These are phyloP conservation scores for Colletotrichum musae DNA, from an alignment of 2,329 filamentous ascomycete species.

Conservation along the genomic window DNA sequence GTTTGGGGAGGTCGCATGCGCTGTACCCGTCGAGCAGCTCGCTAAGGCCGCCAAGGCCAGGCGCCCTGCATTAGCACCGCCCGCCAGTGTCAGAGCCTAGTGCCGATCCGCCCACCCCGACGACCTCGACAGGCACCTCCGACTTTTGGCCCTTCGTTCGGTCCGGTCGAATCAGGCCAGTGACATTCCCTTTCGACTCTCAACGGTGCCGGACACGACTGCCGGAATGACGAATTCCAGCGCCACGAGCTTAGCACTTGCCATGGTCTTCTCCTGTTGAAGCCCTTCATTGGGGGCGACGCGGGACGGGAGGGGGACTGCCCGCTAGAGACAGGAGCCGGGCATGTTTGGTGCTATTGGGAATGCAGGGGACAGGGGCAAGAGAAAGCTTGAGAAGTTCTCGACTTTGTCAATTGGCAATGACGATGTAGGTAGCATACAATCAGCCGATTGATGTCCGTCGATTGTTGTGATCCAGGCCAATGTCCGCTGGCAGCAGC, in stretches of 20 bases:
- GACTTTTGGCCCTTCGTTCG: constrained; percentile 10
- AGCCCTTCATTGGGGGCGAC: constrained; percentile 6
- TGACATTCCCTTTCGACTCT: constrained; percentile 20
- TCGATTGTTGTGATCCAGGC: constrained; percentile 22
- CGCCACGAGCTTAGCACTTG: constrained; percentile 13
- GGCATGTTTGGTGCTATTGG: constrained; percentile 5
- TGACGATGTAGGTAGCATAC: not conserved
- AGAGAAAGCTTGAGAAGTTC: constrained; percentile 8
- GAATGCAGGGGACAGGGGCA: constrained; percentile 26
- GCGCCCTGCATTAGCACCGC: constrained; percentile 39
- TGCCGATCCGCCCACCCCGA: constrained; percentile 27
- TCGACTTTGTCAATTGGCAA: not conserved
- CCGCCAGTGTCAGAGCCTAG: constrained; percentile 35
- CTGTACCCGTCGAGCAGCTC: constrained; percentile 32
- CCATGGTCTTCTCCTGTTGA: not conserved
- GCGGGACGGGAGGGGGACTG: constrained; percentile 23
- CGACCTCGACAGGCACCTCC: constrained; percentile 6
- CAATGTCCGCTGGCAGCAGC: constrained; percentile 15
- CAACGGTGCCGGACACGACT: constrained; percentile 22
- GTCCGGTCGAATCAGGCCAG: constrained; percentile 25
- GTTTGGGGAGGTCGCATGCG: constrained; percentile 18
- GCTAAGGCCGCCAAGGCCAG: constrained; percentile 37
- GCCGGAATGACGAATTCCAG: constrained; percentile 33
- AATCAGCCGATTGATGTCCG: not conserved
- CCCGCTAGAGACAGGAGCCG: constrained; percentile 20